Evolutionary conservation across 2,329 filamentous ascomycete genomes (phyloP).

Genomic region (Rhynchosporium graminicola): DNA sequence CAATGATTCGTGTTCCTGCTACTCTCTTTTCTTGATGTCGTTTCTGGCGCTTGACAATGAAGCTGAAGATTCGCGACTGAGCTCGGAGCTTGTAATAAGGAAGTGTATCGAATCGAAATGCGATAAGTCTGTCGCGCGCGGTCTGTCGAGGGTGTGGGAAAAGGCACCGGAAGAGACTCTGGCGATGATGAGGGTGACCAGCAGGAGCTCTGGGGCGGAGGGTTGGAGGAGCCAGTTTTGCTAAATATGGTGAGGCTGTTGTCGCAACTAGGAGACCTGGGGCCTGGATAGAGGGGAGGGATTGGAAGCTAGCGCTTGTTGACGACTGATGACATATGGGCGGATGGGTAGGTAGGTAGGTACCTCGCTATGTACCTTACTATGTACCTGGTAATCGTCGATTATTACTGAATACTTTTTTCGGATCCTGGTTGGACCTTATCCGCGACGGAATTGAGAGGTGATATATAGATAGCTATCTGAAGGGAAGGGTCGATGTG

Average conservation of each 20-base stretch:
- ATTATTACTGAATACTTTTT: no score
- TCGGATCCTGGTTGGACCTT: no score
- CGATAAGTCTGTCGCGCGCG: slow-evolving; percentile 65
- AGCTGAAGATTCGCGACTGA: slow-evolving; percentile 76
- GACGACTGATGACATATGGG: slow-evolving; percentile 6
- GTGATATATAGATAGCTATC: no score
- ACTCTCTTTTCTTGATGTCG: slow-evolving; percentile 50
- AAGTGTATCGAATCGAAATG: slow-evolving; percentile 73
- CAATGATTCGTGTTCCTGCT: slow-evolving; percentile 38
- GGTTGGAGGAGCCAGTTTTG: slow-evolving; percentile 37
- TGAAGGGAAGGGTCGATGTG: no score
- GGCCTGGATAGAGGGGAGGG: background rate
- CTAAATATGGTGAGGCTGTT: slow-evolving; percentile 14
- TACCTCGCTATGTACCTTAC: background rate
- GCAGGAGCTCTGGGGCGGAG: slow-evolving; percentile 31
- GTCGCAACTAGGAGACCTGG: background rate
- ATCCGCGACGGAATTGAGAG: no score
- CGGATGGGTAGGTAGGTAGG: background rate
- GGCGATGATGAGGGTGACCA: slow-evolving; percentile 45
- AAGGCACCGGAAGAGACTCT: slow-evolving; percentile 63
- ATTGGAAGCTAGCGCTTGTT: slow-evolving; percentile 16
- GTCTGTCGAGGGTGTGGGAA: slow-evolving; percentile 65
- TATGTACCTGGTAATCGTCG: background rate
- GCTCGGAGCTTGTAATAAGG: slow-evolving; percentile 69
- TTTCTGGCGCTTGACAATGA: slow-evolving; percentile 65